Conservation (phyloP, 345 rosid genomes). For the Syzygium grande region DNA sequence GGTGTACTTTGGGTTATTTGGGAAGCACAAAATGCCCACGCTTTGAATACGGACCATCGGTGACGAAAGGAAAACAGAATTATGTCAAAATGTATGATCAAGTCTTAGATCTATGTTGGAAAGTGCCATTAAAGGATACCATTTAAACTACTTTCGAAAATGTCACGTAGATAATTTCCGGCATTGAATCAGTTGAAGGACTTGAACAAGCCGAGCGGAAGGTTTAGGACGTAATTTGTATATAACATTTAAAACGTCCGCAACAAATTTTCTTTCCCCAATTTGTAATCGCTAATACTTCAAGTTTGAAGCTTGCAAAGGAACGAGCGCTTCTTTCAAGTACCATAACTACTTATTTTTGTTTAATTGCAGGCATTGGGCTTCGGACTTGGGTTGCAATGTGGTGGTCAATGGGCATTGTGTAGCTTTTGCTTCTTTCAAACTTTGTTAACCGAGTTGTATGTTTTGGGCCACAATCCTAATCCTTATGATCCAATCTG, state of each 20-base stretch:
- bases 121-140: neutral
- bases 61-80: neutral
- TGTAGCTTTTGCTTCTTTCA: neutral
- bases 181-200: neutral
- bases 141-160: accelerated
- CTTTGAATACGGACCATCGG: neutral
- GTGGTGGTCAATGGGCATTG: neutral
- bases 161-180: accelerated
- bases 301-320: neutral
- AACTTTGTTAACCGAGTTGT: neutral
- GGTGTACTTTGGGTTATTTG: too few relatives aligned
- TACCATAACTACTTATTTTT: neutral
- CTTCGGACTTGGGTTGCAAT: neutral
- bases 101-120: accelerated
- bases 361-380: accelerated
- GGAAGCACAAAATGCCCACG: too few relatives aligned
- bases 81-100: too few relatives aligned
- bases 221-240: too few relatives aligned
- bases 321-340: neutral
- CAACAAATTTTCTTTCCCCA: neutral
- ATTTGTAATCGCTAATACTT: neutral
- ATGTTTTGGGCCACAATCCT: neutral
- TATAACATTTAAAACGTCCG: too few relatives aligned
- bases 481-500: neutral
- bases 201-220: neutral